Base-by-base conservation (phyloP, 2,329 filamentous ascomycete genomes). In the Beauveria bassiana region DNA sequence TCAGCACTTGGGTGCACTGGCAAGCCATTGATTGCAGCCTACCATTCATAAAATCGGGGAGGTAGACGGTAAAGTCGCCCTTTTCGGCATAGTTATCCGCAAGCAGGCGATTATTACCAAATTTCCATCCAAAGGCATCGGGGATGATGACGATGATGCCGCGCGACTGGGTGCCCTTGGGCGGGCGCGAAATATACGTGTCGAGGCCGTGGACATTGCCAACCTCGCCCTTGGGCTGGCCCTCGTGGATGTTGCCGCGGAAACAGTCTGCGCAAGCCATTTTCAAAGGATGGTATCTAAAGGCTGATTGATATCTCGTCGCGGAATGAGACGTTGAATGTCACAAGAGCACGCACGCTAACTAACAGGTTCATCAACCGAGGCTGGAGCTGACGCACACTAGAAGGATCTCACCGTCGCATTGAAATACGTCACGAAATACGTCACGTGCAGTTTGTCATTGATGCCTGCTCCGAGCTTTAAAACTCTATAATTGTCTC, bases 21-120 rank as follows among this genome's bases (percentile, higher is more conserved):
- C 14, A 42, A 24, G 18, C 14, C 7, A 16, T 18, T 9, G 3
- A 24, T 28, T 4, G 42, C n/a, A 28, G 20, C 5, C 1, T 55
- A 75, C 74, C 74, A 1, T 69, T 64, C 73, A 85, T 84, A 59
- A 86, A 83, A 61, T 86, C 82, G 0, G 82, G 83, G n/a, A 81
- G 65, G 63, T 81, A 81, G 42, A 85, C 81, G 9, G 70, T 72
- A 66, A 77, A 83, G 16, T 72, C 71, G 5, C 77, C 77, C 66
- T 78, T 79, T 62, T 75, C 73, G n/a, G 81, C 81, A 65, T 82
- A 83, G 47, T 71, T 70, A 66, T 86, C 83, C 5, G 81, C 81
- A 40, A 85, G 69, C 6, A 84, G 69, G 43, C 79, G 75, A 57
- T 76, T 77, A 69, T 85, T 85, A 24, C 77, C 70, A 64, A 85